Base-by-base conservation (phyloP, 164 flowering plant species). In the Tetracentron sinense region DNA sequence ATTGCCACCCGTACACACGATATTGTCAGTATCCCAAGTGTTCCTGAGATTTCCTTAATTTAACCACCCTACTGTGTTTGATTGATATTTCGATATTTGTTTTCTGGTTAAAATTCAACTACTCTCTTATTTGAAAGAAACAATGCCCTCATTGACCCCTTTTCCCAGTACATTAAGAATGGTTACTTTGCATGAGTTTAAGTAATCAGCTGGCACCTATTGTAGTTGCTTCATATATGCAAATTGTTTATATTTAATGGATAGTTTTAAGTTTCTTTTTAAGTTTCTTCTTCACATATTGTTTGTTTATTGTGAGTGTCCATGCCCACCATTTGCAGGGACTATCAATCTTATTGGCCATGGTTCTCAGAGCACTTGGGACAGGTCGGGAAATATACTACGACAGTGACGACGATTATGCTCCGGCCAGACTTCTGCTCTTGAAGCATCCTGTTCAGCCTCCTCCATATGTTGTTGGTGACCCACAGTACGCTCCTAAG, bases 331-430 rank as follows among this genome's bases (percentile, higher is more conserved):
- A 29, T 48, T 29, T 74, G 68, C 80, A 91, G 97, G 93, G 84
- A 48, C 47, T 87, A 38, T 83, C 83, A 22, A 63, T 92, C 25
- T 56, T 92, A 49, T 55, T 92, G 65, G 87, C 96, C 50, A 75
- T 87, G 82, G 59, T 86, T 29, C 88, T 92, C 46, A 87, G 75
- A 78, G 92, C 90, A 52, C 79, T 87, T 48, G 96, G 96, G 22
- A 84, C 97, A 42, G 79, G 81, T 67, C 81, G 29, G 21, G 72
- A 66, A 58, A 67, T 70, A 42, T 71, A 74, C 67, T 87, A 83
- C 65, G 96, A 92, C 54, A 89, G 92, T 59, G 96, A 87, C 60
- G 96, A 89, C 67, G 87, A 87, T 10, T 84, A 68, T 71, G 66
- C 67, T 69, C 71, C 85, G 26, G 78, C 79, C 1, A 79, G 87